Evolutionary conservation across 331 rosid genomes (phyloP).

Genomic region (Arachis monticola): DNA sequence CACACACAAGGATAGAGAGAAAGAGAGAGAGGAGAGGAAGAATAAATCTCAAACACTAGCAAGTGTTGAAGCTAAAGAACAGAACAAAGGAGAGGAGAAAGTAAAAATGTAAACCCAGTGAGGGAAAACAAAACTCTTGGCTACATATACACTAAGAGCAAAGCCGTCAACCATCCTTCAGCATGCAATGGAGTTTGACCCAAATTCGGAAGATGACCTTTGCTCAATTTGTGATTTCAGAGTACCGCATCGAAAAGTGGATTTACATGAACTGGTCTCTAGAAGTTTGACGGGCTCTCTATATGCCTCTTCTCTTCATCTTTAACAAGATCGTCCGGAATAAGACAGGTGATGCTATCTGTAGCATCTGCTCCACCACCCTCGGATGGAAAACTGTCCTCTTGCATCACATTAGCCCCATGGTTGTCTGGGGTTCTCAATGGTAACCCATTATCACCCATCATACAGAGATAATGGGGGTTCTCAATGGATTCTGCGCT

Average conservation of each 20-base stretch:
- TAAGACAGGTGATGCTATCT: constrained; percentile 48
- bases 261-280: constrained; percentile 37
- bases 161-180: constrained; percentile 33
- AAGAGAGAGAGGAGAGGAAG: not conserved
- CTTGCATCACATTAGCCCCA: constrained; percentile 53
- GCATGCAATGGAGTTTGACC: constrained; percentile 26
- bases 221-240: constrained; percentile 32
- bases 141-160: constrained; percentile 43
- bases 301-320: constrained; percentile 64
- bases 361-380: constrained; percentile 48
- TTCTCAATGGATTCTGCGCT: constrained; percentile 49
- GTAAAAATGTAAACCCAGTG: not conserved
- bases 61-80: constrained; percentile 27
- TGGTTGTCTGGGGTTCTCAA: constrained; percentile 47
- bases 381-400: constrained; percentile 51
- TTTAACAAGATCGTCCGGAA: constrained; percentile 54
- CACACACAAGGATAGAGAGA: not conserved
- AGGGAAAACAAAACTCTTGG: constrained; percentile 34
- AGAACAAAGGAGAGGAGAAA: constrained; percentile 27
- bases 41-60: constrained; percentile 27
- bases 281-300: constrained; percentile 83
- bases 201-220: constrained; percentile 38
- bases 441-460: constrained; percentile 45
- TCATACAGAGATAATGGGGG: constrained; percentile 51
- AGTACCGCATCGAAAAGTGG: constrained; percentile 5